phyloP scores from a whole-genome alignment of 495 filamentous ascomycete species.

The Oleoguttula mirabilis region DNA sequence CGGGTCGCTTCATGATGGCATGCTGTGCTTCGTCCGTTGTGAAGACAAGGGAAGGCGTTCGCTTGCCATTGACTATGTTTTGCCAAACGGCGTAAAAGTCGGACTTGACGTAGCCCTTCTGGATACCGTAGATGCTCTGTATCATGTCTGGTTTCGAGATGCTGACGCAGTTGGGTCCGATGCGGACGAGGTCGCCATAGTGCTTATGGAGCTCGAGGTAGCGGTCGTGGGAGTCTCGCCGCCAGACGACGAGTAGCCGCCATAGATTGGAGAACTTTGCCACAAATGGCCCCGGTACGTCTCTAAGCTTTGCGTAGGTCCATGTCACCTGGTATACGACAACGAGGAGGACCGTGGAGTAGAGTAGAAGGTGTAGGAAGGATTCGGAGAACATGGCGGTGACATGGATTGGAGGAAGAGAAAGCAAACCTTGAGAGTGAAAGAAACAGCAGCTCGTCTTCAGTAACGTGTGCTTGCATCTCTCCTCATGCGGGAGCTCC shows the following conservation, averaged over 20 bases:
- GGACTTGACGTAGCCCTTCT: constrained; percentile 17
- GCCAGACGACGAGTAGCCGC: constrained; percentile 12
- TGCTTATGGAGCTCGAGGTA: constrained; percentile 25
- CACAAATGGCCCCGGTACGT: constrained; percentile 19
- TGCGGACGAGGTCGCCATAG: constrained; percentile 32
- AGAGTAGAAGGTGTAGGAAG: constrained; percentile 10
- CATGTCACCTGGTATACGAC: constrained; percentile 12
- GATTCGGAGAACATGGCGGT: constrained; percentile 1
- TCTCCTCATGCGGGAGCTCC: not conserved
- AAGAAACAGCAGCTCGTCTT: no score
- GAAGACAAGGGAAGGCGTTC: constrained; percentile 12
- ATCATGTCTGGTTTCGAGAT: constrained; percentile 24
- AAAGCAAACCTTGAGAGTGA: no score
- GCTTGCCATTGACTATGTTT: constrained; percentile 17
- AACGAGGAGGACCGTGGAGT: constrained; percentile 4
- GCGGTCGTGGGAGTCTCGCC: constrained; percentile 1
- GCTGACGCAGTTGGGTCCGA: constrained; percentile 34
- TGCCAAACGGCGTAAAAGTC: constrained; percentile 20
- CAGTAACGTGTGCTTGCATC: no score
- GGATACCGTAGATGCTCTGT: constrained; percentile 14
- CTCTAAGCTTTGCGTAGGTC: constrained; percentile 1
- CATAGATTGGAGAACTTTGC: constrained; percentile 20
- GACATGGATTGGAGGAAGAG: not conserved
- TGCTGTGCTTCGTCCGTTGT: constrained; percentile 19
- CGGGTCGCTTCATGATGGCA: constrained; percentile 13